These are phyloP conservation scores for Cercospora sp. DNA, from an alignment of 2,329 filamentous ascomycete species.

Conservation along the genomic window DNA sequence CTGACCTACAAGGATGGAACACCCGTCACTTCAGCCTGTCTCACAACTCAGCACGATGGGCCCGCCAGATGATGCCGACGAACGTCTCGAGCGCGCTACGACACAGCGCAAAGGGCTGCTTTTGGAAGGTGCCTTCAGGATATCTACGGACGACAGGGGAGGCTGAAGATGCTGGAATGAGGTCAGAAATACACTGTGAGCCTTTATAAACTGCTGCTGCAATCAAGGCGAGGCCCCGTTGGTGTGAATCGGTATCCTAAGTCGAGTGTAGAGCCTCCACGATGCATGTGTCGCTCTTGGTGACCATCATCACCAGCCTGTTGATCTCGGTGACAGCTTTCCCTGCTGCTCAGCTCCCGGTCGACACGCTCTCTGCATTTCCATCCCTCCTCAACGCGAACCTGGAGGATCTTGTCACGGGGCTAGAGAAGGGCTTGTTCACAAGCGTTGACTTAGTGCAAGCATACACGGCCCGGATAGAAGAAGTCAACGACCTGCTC, in stretches of 20 bases:
- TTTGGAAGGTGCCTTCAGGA: not conserved
- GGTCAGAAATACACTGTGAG: not conserved
- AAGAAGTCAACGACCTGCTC: slow-evolving; percentile 55
- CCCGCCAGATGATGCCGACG: not conserved
- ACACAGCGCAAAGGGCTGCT: not conserved
- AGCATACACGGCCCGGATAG: slow-evolving; percentile 55
- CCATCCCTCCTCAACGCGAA: slow-evolving; percentile 54
- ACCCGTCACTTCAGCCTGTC: not conserved
- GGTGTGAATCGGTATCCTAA: not conserved
- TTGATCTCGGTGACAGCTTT: not conserved
- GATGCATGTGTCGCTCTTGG: not conserved
- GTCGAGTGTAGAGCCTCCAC: slow-evolving; percentile 2
- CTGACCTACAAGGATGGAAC: not conserved
- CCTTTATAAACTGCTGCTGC: not conserved
- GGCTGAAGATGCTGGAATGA: not conserved
- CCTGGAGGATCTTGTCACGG: slow-evolving; percentile 53
- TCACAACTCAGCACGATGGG: not conserved
- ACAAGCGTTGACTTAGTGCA: slow-evolving; percentile 60
- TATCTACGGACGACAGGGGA: not conserved
- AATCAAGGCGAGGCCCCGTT: not conserved
- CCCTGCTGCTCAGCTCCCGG: not conserved
- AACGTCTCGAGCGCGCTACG: slow-evolving; percentile 1
- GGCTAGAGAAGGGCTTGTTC: slow-evolving; percentile 53
- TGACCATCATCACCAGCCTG: not conserved
- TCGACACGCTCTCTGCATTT: slow-evolving; percentile 21